Percentiles rank a stretch among this genome's conserved stretches.
Evolutionary conservation across 805 yeast genomes (phyloP).

Genomic region (Citeromyces matritensis): DNA sequence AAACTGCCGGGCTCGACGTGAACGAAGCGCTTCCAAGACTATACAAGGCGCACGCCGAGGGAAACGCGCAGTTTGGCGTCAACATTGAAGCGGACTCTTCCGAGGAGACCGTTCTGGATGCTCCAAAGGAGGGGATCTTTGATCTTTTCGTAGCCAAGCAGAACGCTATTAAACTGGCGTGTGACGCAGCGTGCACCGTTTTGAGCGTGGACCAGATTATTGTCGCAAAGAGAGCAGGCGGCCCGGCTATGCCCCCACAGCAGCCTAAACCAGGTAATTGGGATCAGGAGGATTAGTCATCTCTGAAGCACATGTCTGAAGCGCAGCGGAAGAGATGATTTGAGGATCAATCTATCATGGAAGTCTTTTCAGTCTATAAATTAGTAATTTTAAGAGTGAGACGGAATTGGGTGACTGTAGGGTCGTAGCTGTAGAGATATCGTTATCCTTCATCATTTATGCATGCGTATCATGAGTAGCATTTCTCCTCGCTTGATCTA

Average conservation of each 20-base stretch:
- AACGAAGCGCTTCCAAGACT: constrained; percentile 80
- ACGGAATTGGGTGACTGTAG: too few relatives aligned
- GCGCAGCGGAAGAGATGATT: too few relatives aligned
- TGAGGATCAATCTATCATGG: too few relatives aligned
- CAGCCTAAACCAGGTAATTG: constrained; percentile 87
- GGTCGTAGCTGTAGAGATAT: too few relatives aligned
- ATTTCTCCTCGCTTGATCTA: too few relatives aligned
- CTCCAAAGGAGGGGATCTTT: constrained; percentile 51
- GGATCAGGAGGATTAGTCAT: constrained; percentile 77
- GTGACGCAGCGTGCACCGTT: constrained; percentile 88
- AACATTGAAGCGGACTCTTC: constrained; percentile 63
- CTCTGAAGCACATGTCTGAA: background rate
- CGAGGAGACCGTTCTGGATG: constrained; percentile 56
- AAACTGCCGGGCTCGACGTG: constrained; percentile 85
- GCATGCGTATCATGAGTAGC: too few relatives aligned
- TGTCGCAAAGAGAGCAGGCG: constrained; percentile 98
- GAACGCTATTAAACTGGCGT: constrained; percentile 84
- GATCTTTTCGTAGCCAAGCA: constrained; percentile 72
- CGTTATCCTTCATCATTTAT: too few relatives aligned
- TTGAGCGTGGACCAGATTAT: constrained; percentile 92
- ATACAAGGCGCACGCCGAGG: constrained; percentile 72
- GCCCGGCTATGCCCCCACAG: constrained; percentile 81
- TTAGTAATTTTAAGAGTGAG: background rate
- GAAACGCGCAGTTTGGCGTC: constrained; percentile 34
- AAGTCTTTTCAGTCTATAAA: too few relatives aligned